These are phyloP conservation scores for Vigna hirtella DNA, from an alignment of 306 rosid genomes.

Conservation along the genomic window DNA sequence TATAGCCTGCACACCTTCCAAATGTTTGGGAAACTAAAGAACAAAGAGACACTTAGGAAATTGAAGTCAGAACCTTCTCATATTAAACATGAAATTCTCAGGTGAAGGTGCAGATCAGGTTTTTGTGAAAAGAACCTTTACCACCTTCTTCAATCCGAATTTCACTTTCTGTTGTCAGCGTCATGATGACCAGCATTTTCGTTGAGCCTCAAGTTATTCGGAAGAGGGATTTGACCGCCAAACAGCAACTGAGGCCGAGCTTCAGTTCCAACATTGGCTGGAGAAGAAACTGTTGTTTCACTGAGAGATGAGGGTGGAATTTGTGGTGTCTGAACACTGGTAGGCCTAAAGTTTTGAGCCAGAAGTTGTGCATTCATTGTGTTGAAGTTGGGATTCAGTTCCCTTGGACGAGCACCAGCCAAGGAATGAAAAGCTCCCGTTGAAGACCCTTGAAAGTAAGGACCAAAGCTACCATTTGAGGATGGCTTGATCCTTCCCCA, in stretches of 20 bases:
- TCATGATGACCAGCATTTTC: neutral
- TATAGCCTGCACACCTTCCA: neutral
- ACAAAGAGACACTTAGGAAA: neutral
- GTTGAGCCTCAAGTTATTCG: neutral
- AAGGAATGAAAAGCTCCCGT: neutral
- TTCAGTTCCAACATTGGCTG: neutral
- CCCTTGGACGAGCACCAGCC: neutral
- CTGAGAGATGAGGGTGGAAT: neutral
- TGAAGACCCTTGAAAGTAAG: neutral
- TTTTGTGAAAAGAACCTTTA: neutral
- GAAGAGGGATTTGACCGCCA: neutral
- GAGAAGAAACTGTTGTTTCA: neutral
- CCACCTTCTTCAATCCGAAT: neutral
- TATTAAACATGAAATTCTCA: neutral
- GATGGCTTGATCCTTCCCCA: neutral
- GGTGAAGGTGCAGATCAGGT: neutral
- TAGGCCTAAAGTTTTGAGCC: neutral
- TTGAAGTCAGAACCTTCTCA: neutral
- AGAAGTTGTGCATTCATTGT: neutral
- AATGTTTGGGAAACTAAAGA: neutral
- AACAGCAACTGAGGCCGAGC: neutral
- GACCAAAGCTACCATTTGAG: neutral
- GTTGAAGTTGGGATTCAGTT: neutral
- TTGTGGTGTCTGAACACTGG: neutral
- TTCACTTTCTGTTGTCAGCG: neutral